Base-by-base conservation (phyloP, 805 yeast species). In the Clavispora carvajalis region DNA sequence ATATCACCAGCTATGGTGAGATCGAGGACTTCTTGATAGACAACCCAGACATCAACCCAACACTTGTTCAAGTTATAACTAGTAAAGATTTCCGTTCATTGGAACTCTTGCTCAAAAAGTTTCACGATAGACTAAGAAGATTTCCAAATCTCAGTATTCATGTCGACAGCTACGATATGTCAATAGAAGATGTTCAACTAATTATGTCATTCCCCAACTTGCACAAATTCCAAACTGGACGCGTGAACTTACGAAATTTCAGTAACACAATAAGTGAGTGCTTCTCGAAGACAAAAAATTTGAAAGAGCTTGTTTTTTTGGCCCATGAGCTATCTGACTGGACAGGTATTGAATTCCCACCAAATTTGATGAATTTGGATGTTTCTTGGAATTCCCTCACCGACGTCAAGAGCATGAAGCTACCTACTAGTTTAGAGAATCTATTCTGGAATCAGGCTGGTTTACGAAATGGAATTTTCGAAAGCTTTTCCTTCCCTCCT, bases 311-410 rank as follows among this genome's bases (percentile, higher is more conserved):
- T 23, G 59, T 63, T 4, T 49, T 64, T 13, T 52, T 67, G 39
- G 69, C 65, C 6, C 71, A 65, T 40, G 53, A 51, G 5, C 51
- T 62, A 3, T 36, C 43, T 5, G 44, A 58, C 34, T 67, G 71
- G 71, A 39, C 57, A 0, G 41, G 38, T 3, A 48, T 57, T 10
- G 19, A 15, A 3, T 51, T 65, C n/a, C 71, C 71, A 0, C 39
- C 42, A 1, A 48, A 38, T 19, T 45, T 65, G 24, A 40, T 35
- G 10, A 59, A 59, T 34, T 43, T 67, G 26, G 71, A 66, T 40
- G 36, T 59, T n/a, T 66, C 71, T 9, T 67, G 73, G 73, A 52
- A 52, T 22, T 46, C 52, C 2, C 40, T 33, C 7, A 50, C 58
- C 3, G 53, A 60, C 33, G 46, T 61, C n/a, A 33, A 43, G 12